Base-by-base conservation (phyloP, 495 filamentous ascomycete genomes). In the Neurospora sp. region DNA sequence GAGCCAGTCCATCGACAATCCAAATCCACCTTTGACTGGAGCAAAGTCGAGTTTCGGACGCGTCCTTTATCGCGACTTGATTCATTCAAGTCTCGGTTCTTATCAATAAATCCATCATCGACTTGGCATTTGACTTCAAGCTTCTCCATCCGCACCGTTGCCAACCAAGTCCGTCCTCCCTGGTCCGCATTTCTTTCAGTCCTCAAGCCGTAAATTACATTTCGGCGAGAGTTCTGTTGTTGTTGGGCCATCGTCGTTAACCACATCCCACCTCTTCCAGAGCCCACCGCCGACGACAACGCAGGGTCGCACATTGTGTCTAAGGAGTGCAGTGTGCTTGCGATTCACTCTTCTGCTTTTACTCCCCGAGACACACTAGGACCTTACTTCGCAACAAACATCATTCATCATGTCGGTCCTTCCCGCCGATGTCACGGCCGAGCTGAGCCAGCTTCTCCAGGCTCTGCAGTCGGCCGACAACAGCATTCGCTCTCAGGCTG, bases 401-500 rank as follows among this genome's bases (percentile, higher is more conserved):
- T 69, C 37, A 37, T 74, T 68, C 79, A 77, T 72, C 75, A 98
- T 97, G 94, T 95, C 94, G 76, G 77, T 96, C 72, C 88, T 99
- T 18, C 90, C 94, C 74, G 84, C 90, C 70, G 92, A 97, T 76
- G 86, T 94, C 80, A 91, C 92, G 83, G 85, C 88, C 75, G 91
- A 93, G 81, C 92, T 99, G 78, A 86, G 86, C 68, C 91, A 93
- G 87, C 89, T 99, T 75, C 88, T 98, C 74, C 88, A 90, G 84
- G 93, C 89, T 59, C 88, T 99, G 73, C 90, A 92, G 81, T 94
- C 94, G n/a, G 82, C 93, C 76, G 94, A 99, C 85, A 99, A 99
- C 82, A 82, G 83, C 44, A 86, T 92, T 77, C 91, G 96, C 76
- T 88, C 90, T 40, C 89, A 92, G 79, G 94, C 94, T 69, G 96